phyloP scores from a whole-genome alignment of 2,329 filamentous ascomycete genomes.

The Podosphaera leucotricha region DNA sequence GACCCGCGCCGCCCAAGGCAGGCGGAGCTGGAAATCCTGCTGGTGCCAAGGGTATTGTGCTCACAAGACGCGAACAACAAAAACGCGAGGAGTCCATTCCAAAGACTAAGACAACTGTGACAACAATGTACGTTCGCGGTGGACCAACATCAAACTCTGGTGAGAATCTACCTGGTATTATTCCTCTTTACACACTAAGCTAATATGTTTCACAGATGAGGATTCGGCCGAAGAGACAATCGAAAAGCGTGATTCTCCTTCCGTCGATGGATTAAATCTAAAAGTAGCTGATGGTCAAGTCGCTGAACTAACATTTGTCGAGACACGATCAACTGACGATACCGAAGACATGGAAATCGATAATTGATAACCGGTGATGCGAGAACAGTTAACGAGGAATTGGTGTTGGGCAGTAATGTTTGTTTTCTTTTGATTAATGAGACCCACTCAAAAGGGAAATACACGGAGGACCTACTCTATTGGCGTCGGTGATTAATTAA shows the following conservation, averaged over 20 bases:
- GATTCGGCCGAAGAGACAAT: background rate
- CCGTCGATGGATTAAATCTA: conserved; percentile 12
- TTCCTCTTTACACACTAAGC: background rate
- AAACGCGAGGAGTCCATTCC: conserved; percentile 1
- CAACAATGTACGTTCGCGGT: conserved; percentile 13
- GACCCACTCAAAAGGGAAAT: background rate
- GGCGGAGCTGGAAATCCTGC: background rate
- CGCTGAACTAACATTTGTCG: conserved; percentile 13
- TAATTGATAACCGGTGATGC: background rate
- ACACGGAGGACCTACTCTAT: background rate
- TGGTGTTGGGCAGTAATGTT: background rate
- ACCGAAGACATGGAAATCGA: conserved; percentile 2
- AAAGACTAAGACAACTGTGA: conserved; percentile 13
- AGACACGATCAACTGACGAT: conserved; percentile 10
- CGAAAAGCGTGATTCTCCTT: conserved; percentile 5
- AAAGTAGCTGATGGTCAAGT: conserved; percentile 14
- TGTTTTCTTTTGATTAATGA: background rate
- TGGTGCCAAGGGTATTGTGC: conserved; percentile 1
- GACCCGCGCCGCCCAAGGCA: background rate
- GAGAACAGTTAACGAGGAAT: background rate
- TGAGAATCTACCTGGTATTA: conserved; percentile 2
- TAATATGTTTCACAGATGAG: background rate
- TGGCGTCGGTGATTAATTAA: background rate
- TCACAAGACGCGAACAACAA: no score
- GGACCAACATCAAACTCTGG: conserved; percentile 6